phyloP scores from a whole-genome alignment of 306 rosid species.

The Vachellia pachyceras region DNA sequence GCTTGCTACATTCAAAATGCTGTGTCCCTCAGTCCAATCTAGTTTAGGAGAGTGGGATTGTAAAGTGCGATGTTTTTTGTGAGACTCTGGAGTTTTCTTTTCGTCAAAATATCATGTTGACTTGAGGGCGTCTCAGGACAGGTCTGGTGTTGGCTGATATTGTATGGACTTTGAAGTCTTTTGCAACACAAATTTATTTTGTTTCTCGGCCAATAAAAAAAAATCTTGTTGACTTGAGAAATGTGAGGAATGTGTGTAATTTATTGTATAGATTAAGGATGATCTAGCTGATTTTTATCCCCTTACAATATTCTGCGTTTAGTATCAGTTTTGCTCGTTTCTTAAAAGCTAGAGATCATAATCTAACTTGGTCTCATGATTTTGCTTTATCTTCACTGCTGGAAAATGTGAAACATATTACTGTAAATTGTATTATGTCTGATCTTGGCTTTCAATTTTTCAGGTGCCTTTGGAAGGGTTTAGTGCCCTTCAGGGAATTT shows the following conservation, averaged over 20 bases:
- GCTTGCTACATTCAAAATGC: background rate
- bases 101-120: background rate
- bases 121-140: background rate
- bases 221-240: background rate
- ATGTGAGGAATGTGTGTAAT: background rate
- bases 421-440: conserved; percentile 8
- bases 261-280: conserved; percentile 11
- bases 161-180: too few species aligned
- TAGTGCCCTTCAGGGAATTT: conserved; percentile 82
- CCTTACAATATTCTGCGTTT: background rate
- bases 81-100: background rate
- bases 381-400: conserved; percentile 15
- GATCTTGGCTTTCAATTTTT: conserved; percentile 33
- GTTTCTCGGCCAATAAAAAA: background rate
- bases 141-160: too few species aligned
- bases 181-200: too few species aligned
- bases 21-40: background rate
- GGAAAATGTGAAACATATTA: conserved; percentile 25
- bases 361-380: conserved; percentile 17
- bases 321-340: conserved; percentile 8
- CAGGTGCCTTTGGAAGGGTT: conserved; percentile 86
- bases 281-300: conserved; percentile 8
- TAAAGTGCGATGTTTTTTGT: background rate
- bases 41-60: conserved; percentile 10
- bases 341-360: background rate